These are phyloP conservation scores for Eimeria maxima DNA, from an alignment of 169 alveolate genomes.

Conservation along the genomic window DNA sequence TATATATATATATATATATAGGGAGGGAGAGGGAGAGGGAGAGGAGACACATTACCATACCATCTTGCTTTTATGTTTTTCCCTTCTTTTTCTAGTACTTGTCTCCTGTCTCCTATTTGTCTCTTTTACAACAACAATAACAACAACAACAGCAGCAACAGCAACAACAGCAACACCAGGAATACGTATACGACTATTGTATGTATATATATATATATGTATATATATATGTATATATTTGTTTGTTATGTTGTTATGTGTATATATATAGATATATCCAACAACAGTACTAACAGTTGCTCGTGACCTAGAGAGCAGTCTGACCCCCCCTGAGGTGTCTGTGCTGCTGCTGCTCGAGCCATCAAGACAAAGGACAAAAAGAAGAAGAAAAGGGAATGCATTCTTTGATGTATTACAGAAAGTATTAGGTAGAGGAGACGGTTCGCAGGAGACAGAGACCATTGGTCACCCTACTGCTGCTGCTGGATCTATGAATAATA, in stretches of 20 bases:
- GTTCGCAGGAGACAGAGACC: not conserved
- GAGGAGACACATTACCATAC: too few relatives aligned
- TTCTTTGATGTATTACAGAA: constrained; percentile 22
- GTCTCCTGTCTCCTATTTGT: not conserved
- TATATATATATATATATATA: too few relatives aligned
- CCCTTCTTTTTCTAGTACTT: too few relatives aligned
- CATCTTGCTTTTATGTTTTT: too few relatives aligned
- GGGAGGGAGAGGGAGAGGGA: too few relatives aligned
- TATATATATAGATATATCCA: constrained; percentile 59
- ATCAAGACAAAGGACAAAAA: constrained; percentile 7
- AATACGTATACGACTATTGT: too few relatives aligned
- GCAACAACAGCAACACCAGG: too few relatives aligned
- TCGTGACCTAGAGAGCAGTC: constrained; percentile 51
- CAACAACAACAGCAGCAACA: too few relatives aligned
- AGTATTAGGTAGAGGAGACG: constrained; percentile 29
- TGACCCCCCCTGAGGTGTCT: constrained; percentile 67
- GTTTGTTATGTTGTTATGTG: not conserved
- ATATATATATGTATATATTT: not conserved
- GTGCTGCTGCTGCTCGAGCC: constrained; percentile 72
- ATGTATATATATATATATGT: not conserved
- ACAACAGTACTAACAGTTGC: constrained; percentile 58
- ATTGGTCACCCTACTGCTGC: not conserved
- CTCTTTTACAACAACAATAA: not conserved
- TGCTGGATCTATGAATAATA: not conserved
- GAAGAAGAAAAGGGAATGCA: constrained; percentile 6